Base-by-base conservation (phyloP, 129 eudicot genomes). In the Flaveria brownii region DNA sequence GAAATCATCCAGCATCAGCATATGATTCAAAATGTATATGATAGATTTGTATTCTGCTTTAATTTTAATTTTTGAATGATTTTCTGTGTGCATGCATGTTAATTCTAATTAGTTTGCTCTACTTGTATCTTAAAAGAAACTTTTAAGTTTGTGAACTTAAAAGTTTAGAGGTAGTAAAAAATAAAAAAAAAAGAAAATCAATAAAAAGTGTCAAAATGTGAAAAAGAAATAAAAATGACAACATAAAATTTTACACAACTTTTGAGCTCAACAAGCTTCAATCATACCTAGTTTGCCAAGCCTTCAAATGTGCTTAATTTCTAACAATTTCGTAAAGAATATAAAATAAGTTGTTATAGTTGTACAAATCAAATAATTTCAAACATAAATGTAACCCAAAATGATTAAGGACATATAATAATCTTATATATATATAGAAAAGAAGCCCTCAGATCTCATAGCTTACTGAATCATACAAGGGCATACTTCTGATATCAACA, bases 221-320 rank as follows among this genome's bases (percentile, higher is more conserved):
- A 20, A 20, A 20, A 20, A 20, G 22, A 20, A 20, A 20, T 20
- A 20, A 20, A 20, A 20, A 22, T 39, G 83, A 72, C 83, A 63
- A 72, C 83, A 72, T 72, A 17, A 18, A 51, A 51, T 72, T 12
- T 79, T n/a, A 73, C 83, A 72, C 68, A n/a, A 72, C 11, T 72
- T 72, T 79, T 79, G 73, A 79, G 78, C 83, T 62, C 78, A 51
- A 63, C 83, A 72, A 72, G 51, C 72, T 36, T 63, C 47, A 1
- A 64, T 36, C 9, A 63, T 39, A 49, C 62, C 20, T 62, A 62
- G 55, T 63, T 62, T 79, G 78, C 11, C 73, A 72, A 79, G 78
- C 83, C 83, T 79, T 79, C 78, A 73, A 79, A 79, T 51, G 83
- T 72, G 83, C 78, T 41, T 61, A 5, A 61, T 11, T 26, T 25